These are phyloP conservation scores for Lycium barbarum DNA, from an alignment of 257 asterid genomes.

Conservation along the genomic window DNA sequence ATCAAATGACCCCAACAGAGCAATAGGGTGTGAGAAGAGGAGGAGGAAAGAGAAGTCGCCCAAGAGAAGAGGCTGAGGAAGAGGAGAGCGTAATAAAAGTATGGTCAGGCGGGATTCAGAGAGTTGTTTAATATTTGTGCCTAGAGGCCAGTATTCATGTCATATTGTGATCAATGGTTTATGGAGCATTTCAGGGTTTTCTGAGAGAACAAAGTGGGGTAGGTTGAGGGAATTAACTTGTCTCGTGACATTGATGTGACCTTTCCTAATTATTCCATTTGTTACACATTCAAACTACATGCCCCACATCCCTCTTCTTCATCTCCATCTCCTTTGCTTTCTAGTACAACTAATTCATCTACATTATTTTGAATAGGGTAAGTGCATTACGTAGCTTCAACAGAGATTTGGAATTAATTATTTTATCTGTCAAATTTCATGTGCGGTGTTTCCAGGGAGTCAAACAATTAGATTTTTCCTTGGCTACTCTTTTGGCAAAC, in stretches of 20 bases:
- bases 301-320: conserved; percentile 1
- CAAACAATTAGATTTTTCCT: too few species aligned
- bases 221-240: conserved; percentile 16
- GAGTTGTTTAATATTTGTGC: conserved; percentile 21
- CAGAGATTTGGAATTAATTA: too few species aligned
- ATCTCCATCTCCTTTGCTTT: conserved; percentile 16
- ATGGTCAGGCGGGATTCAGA: neutral
- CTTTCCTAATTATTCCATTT: conserved; percentile 28
- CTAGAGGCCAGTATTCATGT: neutral
- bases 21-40: conserved; percentile 30
- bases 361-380: too few species aligned
- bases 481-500: too few species aligned
- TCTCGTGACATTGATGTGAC: conserved; percentile 30
- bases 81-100: conserved; percentile 9
- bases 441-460: too few species aligned
- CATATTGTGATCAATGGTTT: neutral
- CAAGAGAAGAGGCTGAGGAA: conserved; percentile 84
- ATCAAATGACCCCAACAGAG: too few species aligned
- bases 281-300: conserved; percentile 11
- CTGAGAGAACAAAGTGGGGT: conserved; percentile 9
- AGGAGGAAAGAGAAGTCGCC: conserved; percentile 55
- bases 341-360: neutral
- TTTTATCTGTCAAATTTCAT: too few species aligned
- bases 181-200: neutral
- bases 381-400: too few species aligned